Percentiles rank a stretch among this genome's conserved stretches.
Evolutionary conservation across 148 eudicot species (phyloP).

Genomic region (Amaranthus hypochondriacus): DNA sequence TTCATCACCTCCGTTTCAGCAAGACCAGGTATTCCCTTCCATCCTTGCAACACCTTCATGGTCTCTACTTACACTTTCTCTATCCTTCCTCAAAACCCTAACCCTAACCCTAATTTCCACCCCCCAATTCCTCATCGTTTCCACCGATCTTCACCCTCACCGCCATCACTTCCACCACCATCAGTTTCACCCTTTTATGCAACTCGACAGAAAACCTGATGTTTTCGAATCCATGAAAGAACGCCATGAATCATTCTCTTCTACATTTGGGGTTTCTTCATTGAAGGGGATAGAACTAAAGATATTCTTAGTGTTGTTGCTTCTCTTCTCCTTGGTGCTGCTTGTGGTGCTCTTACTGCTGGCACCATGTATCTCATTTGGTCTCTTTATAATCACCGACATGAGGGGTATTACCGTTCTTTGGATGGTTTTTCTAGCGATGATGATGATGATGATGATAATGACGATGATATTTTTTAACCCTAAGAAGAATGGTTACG

Average conservation of each 20-base stretch:
- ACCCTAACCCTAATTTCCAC: constrained; percentile 3
- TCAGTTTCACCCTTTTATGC: neutral
- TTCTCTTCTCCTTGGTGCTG: constrained; percentile 69
- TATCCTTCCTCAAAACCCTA: constrained; percentile 23
- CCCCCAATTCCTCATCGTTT: constrained; percentile 36
- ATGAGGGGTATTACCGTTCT: constrained; percentile 28
- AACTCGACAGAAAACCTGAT: neutral
- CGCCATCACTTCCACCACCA: neutral
- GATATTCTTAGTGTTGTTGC: constrained; percentile 64
- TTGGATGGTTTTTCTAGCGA: constrained; percentile 26
- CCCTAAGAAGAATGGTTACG: constrained; percentile 52
- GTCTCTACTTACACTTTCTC: constrained; percentile 40
- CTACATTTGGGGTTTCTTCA: constrained; percentile 33
- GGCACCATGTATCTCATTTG: constrained; percentile 57
- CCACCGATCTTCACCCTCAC: constrained; percentile 16
- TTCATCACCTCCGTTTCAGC: constrained; percentile 35
- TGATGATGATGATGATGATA: constrained; percentile 28
- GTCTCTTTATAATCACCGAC: constrained; percentile 37
- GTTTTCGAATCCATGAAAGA: neutral
- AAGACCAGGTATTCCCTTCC: constrained; percentile 35
- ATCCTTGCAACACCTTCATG: constrained; percentile 46
- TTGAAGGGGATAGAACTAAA: constrained; percentile 44
- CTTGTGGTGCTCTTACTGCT: constrained; percentile 74
- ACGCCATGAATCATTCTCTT: neutral
- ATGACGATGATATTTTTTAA: constrained; percentile 38